These are phyloP conservation scores for Cladosporium sp. DNA, from an alignment of 2,329 filamentous ascomycete species.

Conservation along the genomic window DNA sequence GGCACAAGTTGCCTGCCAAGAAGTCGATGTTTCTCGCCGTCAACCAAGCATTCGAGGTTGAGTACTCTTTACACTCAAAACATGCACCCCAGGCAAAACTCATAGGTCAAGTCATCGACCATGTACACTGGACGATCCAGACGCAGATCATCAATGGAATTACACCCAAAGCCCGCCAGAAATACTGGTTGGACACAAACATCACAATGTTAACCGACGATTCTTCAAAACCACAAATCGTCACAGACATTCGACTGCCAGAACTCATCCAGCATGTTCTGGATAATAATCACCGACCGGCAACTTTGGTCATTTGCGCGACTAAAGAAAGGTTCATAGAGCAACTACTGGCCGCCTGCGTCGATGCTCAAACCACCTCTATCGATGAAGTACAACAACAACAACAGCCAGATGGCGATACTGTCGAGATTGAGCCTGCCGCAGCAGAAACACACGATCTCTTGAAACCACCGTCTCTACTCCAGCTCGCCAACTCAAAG, in stretches of 20 bases:
- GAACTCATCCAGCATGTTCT: conserved; percentile 66
- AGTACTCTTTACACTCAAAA: not conserved
- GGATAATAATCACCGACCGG: conserved; percentile 55
- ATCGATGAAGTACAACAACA: conserved; percentile 5
- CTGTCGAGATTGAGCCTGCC: not conserved
- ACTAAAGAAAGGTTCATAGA: conserved; percentile 64
- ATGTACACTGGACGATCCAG: not conserved
- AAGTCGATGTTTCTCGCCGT: not conserved
- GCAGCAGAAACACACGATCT: not conserved
- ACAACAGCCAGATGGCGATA: not conserved
- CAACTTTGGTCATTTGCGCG: conserved; percentile 71
- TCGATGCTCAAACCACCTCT: not conserved
- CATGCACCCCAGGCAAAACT: not conserved
- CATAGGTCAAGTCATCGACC: not conserved
- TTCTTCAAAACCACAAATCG: not conserved
- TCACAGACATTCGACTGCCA: conserved; percentile 31
- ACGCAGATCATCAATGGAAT: not conserved
- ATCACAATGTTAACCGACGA: not conserved
- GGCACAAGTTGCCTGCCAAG: not conserved
- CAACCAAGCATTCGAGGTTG: not conserved
- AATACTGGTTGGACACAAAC: not conserved
- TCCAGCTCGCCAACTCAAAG: conserved; percentile 60
- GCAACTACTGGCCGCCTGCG: conserved; percentile 45
- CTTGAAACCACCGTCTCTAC: not conserved
- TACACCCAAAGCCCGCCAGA: not conserved